Evolutionary conservation across 1,284 basidiomycete genomes (phyloP).

Genomic region (Crepidotus sp.): DNA sequence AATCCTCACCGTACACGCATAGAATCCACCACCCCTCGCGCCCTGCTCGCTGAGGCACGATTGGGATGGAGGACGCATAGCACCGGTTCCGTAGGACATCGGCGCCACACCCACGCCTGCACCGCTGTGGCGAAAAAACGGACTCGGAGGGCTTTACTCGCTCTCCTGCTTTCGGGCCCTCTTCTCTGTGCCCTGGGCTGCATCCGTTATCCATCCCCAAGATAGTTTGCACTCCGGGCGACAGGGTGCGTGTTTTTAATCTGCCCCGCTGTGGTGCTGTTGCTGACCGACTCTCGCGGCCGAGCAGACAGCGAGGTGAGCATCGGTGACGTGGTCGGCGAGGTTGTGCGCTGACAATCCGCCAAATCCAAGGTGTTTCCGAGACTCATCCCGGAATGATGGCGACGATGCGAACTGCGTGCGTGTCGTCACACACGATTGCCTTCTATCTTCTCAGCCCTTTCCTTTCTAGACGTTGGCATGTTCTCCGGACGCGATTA

Average conservation of each 20-base stretch:
- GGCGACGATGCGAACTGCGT: not conserved
- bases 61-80: not conserved
- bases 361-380: constrained; percentile 4
- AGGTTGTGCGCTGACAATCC: not conserved
- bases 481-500: constrained; percentile 4
- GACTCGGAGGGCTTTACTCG: not conserved
- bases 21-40: not conserved
- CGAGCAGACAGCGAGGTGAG: constrained; percentile 1
- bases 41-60: not conserved
- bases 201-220: not conserved
- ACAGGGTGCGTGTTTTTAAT: constrained; percentile 18
- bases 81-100: not conserved
- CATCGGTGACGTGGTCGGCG: not conserved
- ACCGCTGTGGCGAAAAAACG: constrained; percentile 5
- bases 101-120: constrained; percentile 5
- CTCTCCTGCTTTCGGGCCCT: not conserved
- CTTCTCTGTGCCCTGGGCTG: not conserved
- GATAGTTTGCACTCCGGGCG: not conserved
- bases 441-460: not conserved
- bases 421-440: no score
- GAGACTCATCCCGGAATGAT: not conserved
- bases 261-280: not conserved
- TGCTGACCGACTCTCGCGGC: not conserved
- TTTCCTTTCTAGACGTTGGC: constrained; percentile 10
- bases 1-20: constrained; percentile 3